Evolutionary conservation across 371 early-diverging fungal species (phyloP).

Genomic region (Syncephalastrum contaminatum): DNA sequence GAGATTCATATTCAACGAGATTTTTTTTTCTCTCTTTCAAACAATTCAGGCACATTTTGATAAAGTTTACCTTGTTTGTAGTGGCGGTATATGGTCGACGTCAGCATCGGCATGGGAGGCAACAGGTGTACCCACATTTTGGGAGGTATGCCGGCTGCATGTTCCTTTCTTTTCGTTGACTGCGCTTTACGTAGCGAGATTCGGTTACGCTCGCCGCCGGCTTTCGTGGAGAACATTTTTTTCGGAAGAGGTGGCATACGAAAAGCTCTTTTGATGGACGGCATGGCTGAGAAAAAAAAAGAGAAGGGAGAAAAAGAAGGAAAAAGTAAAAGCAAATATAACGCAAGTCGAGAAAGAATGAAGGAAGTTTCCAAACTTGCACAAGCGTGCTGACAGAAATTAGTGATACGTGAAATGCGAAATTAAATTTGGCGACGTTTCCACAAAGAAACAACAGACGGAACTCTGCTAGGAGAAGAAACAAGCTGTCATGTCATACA

Average conservation of each 20-base stretch:
- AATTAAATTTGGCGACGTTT: too few species aligned
- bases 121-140: conserved; percentile 12
- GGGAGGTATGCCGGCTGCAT: conserved; percentile 13
- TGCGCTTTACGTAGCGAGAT: conserved; percentile 12
- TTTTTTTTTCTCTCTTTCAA: background rate
- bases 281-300: conserved; percentile 1
- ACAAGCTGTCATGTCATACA: too few species aligned
- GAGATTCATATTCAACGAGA: background rate
- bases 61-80: conserved; percentile 11
- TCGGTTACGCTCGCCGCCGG: conserved; percentile 3
- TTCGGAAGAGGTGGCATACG: background rate
- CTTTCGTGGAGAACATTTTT: background rate
- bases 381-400: too few species aligned
- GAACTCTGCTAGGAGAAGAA: too few species aligned
- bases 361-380: too few species aligned
- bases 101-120: conserved; percentile 16
- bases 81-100: conserved; percentile 19
- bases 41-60: too few species aligned
- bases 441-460: conserved; percentile 8
- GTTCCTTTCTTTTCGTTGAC: conserved; percentile 6
- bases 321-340: conserved; percentile 4
- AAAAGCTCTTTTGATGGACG: conserved; percentile 1
- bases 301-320: background rate
- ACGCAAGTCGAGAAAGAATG: background rate
- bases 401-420: too few species aligned